Conservation (phyloP, 2,329 filamentous ascomycete genomes). For the Fusarium sp. region DNA sequence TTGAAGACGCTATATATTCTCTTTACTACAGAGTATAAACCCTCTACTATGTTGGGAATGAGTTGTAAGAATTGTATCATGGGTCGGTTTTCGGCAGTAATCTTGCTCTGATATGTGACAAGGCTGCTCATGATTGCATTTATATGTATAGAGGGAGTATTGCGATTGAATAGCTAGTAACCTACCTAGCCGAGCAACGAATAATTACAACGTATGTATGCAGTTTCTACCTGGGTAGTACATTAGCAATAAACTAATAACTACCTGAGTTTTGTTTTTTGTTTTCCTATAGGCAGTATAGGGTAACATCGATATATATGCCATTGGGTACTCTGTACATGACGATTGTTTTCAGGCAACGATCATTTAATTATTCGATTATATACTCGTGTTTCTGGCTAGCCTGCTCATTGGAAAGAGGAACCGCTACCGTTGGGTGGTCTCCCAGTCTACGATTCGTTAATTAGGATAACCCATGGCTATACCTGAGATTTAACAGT, state of each 20-base stretch:
- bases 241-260: neutral
- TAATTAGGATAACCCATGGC: neutral
- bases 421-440: neutral
- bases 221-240: neutral
- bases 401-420: neutral
- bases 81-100: neutral
- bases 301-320: neutral
- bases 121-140: neutral
- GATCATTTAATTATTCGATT: neutral
- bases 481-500: neutral
- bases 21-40: neutral
- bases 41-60: neutral
- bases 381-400: neutral
- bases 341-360: neutral
- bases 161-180: neutral
- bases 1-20: slow-evolving; percentile 11
- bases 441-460: neutral
- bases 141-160: neutral
- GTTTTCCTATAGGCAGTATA: neutral
- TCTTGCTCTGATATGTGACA: neutral
- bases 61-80: neutral
- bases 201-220: neutral
- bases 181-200: neutral
- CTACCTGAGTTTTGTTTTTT: neutral
- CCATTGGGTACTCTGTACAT: neutral